Base-by-base conservation (phyloP, 148 eudicot species). In the Amaranthus hypochondriacus region DNA sequence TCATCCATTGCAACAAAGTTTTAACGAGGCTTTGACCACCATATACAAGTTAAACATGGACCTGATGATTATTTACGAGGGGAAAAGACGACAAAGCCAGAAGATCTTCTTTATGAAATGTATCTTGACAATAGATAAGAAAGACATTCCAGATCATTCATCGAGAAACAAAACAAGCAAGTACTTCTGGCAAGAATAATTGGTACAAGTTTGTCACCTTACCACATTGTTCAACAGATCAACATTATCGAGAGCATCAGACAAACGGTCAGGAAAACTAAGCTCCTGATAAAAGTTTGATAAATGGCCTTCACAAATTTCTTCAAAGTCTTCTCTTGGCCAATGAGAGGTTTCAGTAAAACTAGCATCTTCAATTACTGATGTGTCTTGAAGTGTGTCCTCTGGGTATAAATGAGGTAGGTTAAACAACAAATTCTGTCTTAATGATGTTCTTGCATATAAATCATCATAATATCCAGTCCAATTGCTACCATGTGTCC, bases 161-260 rank as follows among this genome's bases (percentile, higher is more conserved):
- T 28, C 39, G 39, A 28, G 39, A 28, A 28, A 12, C 6, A 39
- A 5, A 7, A 55, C 14, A 48, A 39, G 61, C 50, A n/a, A 71
- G 48, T 8, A 56, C 15, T 10, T 52, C 63, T 8, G 4, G 48
- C 12, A 43, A 14, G 13, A 47, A 71, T 8, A 64, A 8, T 6
- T 11, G 13, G 13, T 14, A 39, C 11, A 75, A 46, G 3, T 66
- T 56, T 54, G 44, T 28, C n/a, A 77, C 66, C 71, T 77, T 72
- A 78, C 80, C 6, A 63, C 60, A 48, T 72, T 72, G 55, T 72
- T 78, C 71, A 78, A 58, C 42, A 78, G 62, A 72, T 78, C 80
- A 69, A 74, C 66, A 68, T 52, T 72, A 62, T 72, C 71, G 55
- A 78, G 60, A 42, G 76, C 80, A 59, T 59, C 52, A 6, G 72